Conservation (phyloP, 306 rosid species). For the Carpinus viminea region DNA sequence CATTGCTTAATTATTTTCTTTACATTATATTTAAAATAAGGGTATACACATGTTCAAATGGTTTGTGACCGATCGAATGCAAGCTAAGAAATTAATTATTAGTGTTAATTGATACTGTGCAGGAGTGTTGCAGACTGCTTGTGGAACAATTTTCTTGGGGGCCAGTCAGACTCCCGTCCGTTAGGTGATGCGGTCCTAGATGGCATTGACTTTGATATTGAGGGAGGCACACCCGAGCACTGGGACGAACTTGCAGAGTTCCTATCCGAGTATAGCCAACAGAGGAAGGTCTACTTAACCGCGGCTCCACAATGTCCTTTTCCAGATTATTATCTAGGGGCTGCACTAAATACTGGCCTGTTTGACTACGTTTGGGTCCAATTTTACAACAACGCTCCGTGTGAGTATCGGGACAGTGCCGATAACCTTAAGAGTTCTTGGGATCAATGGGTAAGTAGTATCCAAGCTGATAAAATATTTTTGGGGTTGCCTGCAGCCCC, state of each 20-base stretch:
- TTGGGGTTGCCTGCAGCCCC: conserved; percentile 17
- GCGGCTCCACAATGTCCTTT: conserved; percentile 38
- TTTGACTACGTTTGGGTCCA: conserved; percentile 22
- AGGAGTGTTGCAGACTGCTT: not conserved
- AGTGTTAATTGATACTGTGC: not conserved
- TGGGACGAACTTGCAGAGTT: conserved; percentile 5
- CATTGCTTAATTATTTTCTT: not conserved
- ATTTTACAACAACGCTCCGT: conserved; percentile 25
- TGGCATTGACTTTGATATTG: conserved; percentile 12
- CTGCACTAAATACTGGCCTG: conserved; percentile 6
- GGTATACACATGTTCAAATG: too few relatives aligned
- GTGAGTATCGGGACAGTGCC: conserved; percentile 19
- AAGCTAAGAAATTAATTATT: not conserved
- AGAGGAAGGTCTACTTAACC: conserved; percentile 24
- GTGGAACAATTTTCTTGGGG: conserved; percentile 9
- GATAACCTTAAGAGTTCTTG: conserved; percentile 20
- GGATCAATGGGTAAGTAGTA: conserved; percentile 24
- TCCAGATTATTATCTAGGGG: conserved; percentile 12
- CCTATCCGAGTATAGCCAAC: not conserved
- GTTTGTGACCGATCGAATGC: too few relatives aligned
- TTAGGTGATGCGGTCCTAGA: conserved; percentile 11
- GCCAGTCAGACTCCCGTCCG: conserved; percentile 4
- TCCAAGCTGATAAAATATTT: conserved; percentile 2
- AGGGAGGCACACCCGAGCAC: not conserved
- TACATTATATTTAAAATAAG: too few relatives aligned